These are phyloP conservation scores for Hansenula lynferdii DNA, from an alignment of 1,139 yeast species.

Conservation along the genomic window DNA sequence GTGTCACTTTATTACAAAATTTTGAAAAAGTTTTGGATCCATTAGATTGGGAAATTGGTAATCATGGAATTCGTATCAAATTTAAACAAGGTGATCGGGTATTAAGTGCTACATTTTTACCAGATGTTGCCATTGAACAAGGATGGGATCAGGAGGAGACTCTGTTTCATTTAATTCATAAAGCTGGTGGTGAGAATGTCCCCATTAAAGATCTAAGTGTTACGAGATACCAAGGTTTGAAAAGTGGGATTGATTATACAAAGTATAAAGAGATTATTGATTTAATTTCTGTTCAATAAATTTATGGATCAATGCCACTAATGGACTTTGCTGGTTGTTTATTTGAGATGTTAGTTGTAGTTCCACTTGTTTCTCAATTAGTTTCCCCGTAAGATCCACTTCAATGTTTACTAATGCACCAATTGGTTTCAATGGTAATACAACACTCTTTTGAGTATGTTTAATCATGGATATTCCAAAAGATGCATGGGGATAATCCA, in stretches of 20 bases:
- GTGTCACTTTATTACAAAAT: constrained; percentile 62
- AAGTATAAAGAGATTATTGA: constrained; percentile 28
- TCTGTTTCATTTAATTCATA: constrained; percentile 59
- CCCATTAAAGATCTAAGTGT: constrained; percentile 18
- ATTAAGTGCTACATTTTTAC: constrained; percentile 77
- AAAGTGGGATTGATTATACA: constrained; percentile 26
- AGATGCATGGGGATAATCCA: constrained; percentile 44
- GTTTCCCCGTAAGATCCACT: constrained; percentile 90
- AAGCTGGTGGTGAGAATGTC: constrained; percentile 56
- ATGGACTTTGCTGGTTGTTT: constrained; percentile 30
- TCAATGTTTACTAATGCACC: constrained; percentile 81
- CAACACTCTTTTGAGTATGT: constrained; percentile 82
- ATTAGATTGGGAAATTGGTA: constrained; percentile 76
- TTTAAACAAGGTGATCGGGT: constrained; percentile 33
- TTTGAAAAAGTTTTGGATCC: constrained; percentile 49
- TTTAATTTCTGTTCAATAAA: constrained; percentile 50
- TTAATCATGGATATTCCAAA: constrained; percentile 90
- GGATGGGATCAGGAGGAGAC: constrained; percentile 78
- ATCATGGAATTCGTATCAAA: constrained; percentile 69
- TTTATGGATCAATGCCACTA: constrained; percentile 40
- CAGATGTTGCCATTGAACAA: constrained; percentile 89
- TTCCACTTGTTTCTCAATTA: constrained; percentile 81
- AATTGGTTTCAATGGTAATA: constrained; percentile 56
- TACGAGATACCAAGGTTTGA: constrained; percentile 36
- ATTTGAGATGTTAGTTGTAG: constrained; percentile 52